Evolutionary conservation across 2,329 filamentous ascomycete genomes (phyloP).

Genomic region (Trichophyton schoenleinii): DNA sequence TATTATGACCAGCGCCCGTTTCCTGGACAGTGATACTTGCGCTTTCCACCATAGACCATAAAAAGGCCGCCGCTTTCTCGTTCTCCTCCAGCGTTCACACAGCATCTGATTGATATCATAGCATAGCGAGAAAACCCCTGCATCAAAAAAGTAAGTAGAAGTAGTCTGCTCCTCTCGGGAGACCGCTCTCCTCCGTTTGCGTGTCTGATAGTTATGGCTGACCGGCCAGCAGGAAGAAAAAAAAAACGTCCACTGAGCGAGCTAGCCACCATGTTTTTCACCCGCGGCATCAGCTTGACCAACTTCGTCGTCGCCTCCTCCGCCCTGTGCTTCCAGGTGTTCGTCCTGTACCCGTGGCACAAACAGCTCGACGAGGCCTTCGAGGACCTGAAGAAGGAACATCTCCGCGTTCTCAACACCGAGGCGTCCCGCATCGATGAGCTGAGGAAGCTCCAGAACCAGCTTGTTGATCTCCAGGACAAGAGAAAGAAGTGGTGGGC

Average conservation of each 20-base stretch:
- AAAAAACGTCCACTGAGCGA: background rate
- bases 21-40: too few relatives aligned
- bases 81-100: too few relatives aligned
- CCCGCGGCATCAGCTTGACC: conserved; percentile 45
- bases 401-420: conserved; percentile 28
- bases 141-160: background rate
- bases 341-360: conserved; percentile 60
- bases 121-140: background rate
- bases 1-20: too few relatives aligned
- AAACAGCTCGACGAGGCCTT: conserved; percentile 52
- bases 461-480: conserved; percentile 7
- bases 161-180: background rate
- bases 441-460: conserved; percentile 10
- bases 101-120: too few relatives aligned
- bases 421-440: conserved; percentile 10
- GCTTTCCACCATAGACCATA: too few relatives aligned
- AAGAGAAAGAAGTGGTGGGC: conserved; percentile 1
- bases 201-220: background rate
- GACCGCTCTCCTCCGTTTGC: background rate
- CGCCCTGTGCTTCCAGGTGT: conserved; percentile 55
- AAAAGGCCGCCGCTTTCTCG: too few relatives aligned
- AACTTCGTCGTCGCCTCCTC: conserved; percentile 56
- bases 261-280: conserved; percentile 30
- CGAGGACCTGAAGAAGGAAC: conserved; percentile 46
- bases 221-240: background rate